Evolutionary conservation across 2,329 filamentous ascomycete genomes (phyloP), one percentile per base, ranked within the genome.

Genomic region (Claviceps spartinae): DNA sequence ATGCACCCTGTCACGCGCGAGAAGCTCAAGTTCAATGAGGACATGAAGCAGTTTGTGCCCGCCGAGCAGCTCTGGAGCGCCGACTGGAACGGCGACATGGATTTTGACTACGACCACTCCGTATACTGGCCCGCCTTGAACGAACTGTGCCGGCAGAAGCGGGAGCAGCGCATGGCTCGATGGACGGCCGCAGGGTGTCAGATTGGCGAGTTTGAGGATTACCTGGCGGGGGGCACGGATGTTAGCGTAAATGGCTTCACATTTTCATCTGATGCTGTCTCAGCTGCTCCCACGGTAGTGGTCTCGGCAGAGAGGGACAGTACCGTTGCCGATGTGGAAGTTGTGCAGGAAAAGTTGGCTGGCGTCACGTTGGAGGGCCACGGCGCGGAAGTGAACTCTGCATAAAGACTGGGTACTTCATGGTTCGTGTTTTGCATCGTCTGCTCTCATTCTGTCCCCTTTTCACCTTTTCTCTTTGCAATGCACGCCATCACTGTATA

Each of bases 21-120:
- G 63, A 98, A 98, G 75, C 83, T 98, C 72, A 94, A 93, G 72
- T 96, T 95, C 77, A 96, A 97, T 73, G 89, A 95, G 67, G 86
- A 94, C 64, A 83, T 95, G 73, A 77, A 77, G 59, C 74, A 86
- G 59, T 88, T 89, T 65, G 85, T 98, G 20, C 89, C 89, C 5
- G 69, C 82, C 7, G 76, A 83, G 61, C 91, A 97, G 66, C 79
- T 98, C 50, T 86, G 88, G 83, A 84, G 82, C 61, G 76, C 82
- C 53, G 82, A 86, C 61, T 75, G 73, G 59, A 82, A 83, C 47
- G 91, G 93, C 53, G 78, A 87, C 48, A 78, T 95, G 55, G 79
- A 90, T 54, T 97, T 98, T 65, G 83, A 88, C 61, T 98, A 98
- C 67, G 86, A 95, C 62, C 93, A 98, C 69, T 71, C 76, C 1